Evolutionary conservation across 1,139 yeast genomes (phyloP), one percentile per base, ranked within the genome.

Genomic region (Arxiozyma telluris): DNA sequence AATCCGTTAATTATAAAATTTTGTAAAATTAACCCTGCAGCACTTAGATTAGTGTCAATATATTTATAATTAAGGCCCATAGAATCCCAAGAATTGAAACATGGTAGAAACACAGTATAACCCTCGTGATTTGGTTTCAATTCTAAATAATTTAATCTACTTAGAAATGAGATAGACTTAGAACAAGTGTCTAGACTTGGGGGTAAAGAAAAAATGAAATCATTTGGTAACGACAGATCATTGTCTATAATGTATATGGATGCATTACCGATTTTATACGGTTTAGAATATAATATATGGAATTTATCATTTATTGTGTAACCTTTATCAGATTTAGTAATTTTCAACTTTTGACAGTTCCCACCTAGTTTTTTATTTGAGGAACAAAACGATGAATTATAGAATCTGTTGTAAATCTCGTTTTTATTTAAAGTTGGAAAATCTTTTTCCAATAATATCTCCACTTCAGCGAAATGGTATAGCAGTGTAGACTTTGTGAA

Each of bases 31-130:
- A 67, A 58, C 41, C 76, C 71, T 60, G 89, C 71, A 0, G 81
- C 75, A 1, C 79, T 68, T 0, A 74, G 74, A 57, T 88, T 79
- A 1, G 70, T 57, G 56, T 80, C 76, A 46, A 93, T 68, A 64
- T 84, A 86, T 47, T 78, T 78, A 50, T 81, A 72, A 1, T 83
- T 78, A 45, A 93, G 72, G 1, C 84, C 90, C 41, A 84, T 73
- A 4, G 73, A 68, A 21, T 77, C 76, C 97, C 97, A 91, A 0
- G 94, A 81, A 30, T 75, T 71, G 27, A 87, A 83, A 57, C 93
- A 84, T 0, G 98, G 98, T 44, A 91, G 71, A 53, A 93, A 81
- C 0, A 85, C 72, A 0, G 97, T 81, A 71, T 87, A 88, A 0
- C 96, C 95, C 22, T 70, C 61, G 21, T 71, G 69, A 54, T 81